Base-by-base conservation (phyloP, 116 monocot species). In the Papilionanthe hybrid region DNA sequence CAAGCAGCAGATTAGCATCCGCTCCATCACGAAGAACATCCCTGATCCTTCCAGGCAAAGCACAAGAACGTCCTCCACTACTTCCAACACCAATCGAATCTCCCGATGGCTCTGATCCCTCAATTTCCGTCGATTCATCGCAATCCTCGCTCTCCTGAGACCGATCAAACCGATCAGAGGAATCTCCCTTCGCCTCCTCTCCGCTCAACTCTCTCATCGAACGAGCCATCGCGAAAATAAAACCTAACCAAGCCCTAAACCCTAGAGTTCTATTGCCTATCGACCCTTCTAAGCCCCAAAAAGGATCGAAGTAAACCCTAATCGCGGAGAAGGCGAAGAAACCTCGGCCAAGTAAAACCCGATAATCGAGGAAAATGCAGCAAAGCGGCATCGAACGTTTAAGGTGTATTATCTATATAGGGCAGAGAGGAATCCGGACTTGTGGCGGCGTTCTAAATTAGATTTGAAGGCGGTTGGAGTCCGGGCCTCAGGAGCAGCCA, bases 1-100 rank as follows among this genome's bases (percentile, higher is more conserved):
- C 78, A 15, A 80, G 71, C 27, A 71, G 7, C 72, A 75, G 44
- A 83, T 86, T 72, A 13, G 11, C 78, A 20, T 83, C 78, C 42
- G 80, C 48, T 53, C 45, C 83, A 19, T 72, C 83, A 20, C 76
- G 72, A 72, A 86, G 72, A 49, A 42, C 82, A 42, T 80, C 83
- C 5, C 83, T 48, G 11, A 80, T 48, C 73, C 86, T 80, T 65
- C 77, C 82, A 41, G 80, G 50, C 32, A 83, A 57, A 5, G 72
- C 78, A 22, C 60, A 53, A 19, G 41, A 29, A 73, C 28, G 11
- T 63, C 81, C 29, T 47, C 10, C 71, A 12, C 42, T 42, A 43
- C 58, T 68, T 28, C 15, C 55, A 47, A 0, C 42, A 44, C 42
- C 77, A 77, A 58, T 9, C 17, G 79, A 49, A 29, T 41, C 27